Base-by-base conservation (phyloP, 192 early-diverging fungal genomes). In the Backusella tuberculispora region DNA sequence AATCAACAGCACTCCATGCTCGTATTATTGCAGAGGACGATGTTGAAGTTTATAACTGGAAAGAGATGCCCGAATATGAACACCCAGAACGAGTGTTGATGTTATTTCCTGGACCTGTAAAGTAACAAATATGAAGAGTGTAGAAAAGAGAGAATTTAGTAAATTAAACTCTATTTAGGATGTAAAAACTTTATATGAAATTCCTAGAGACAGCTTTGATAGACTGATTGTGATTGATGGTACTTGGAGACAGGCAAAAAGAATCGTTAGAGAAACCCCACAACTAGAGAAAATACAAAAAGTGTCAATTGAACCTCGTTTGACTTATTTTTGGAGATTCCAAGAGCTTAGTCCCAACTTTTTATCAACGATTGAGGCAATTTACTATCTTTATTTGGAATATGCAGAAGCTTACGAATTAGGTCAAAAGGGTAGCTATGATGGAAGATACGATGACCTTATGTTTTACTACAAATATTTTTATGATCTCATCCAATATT, bases 291-390 rank as follows among this genome's bases (percentile, higher is more conserved):
- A 71, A 6, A 68, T 90, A 44, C 84, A 75, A 26, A 83, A 89
- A 75, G 90, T 94, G 7, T 91, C 92, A 2, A 89, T 94, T 34
- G 86, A 77, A 40, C 89, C 91, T 17, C 88, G 92, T 38, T 85
- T 84, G 73, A 98, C 97, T 6, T 77, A 91, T 67, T 99, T 97
- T 78, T 99, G 96, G 96, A 84, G 97, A 69, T 95, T 91, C 79
- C 97, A 99, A 80, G 84, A 86, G 56, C 84, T 89, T 41, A 88
- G 88, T 21, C 89, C 92, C 15, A 80, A 86, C 67, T 87, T 93
- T 70, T 79, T 99, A 64, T 94, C 97, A 0, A 98, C 97, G 2
- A 97, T 98, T 48, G 97, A 98, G 79, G 97, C 97, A 5, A 93
- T 97, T 26, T 99, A 99, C 69, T 99, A 92, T 78, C 89, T 97